Base-by-base conservation (phyloP, 768 basidiomycete species). In the Mrakia gelida region DNA sequence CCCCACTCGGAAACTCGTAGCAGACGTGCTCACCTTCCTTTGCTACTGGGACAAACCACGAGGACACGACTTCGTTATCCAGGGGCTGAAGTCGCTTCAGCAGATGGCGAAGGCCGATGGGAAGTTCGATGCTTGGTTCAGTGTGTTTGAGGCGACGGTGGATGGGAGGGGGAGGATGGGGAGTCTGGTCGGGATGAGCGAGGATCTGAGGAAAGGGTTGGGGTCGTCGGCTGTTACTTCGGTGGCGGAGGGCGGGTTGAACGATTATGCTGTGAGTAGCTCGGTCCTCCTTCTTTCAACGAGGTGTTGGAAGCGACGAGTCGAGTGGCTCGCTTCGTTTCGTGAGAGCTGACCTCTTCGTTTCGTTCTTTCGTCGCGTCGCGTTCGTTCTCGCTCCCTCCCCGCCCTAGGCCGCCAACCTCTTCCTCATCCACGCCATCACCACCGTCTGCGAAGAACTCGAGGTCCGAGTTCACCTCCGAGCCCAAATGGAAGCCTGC, bases 141-240 rank as follows among this genome's bases (percentile, higher is more conserved):
- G 90, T 81, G 91, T 90, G 0, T 86, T 96, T 80, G 92, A 94
- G 80, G 85, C 86, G 38, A 89, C 89, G 3, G 87, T 98, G 26
- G 88, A 90, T 68, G 95, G 95, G 3, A 87, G 94, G 76, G 96
- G 96, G 1, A 92, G 91, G 83, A 95, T 98, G 93, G 96, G 96
- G 1, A 97, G 92, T 83, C 84, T 92, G 59, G 96, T 99, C 11
- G 97, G 97, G 0, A 94, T 94, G 32, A 96, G 95, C 81, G 93
- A 95, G 21, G 95, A 98, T 81, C 89, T 95, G 75, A 88, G 88
- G 84, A 90, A 45, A 52, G 78, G 54, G 71, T 49, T 75, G 38
- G 76, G 80, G 34, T n/a, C 28, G 43, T 67, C 80, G 32, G 70
- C 56, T 0, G 63, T 71, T 2, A 71, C 80, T 73, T 1, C 67